These are phyloP conservation scores for Chloris gayana DNA, from an alignment of 176 grass and related monocot genomes.

Conservation along the genomic window DNA sequence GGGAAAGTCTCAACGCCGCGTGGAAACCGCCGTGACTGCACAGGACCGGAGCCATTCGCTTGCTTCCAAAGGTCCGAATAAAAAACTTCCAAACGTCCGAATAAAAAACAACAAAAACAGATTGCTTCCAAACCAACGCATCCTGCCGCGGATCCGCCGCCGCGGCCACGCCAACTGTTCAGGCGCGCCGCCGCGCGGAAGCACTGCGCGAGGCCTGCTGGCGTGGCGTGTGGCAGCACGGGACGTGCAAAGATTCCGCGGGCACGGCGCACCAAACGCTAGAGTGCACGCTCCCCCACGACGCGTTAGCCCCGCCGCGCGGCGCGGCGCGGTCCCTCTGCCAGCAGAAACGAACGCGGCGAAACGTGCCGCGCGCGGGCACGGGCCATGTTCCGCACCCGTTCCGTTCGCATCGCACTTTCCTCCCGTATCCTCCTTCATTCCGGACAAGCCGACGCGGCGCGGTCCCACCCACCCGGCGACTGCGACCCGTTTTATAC, in stretches of 20 bases:
- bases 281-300: slow-evolving; percentile 36
- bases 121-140: background rate
- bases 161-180: background rate
- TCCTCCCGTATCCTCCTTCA: background rate
- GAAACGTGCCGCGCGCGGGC: background rate
- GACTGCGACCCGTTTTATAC: background rate
- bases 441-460: background rate
- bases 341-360: background rate
- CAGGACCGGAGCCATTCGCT: background rate
- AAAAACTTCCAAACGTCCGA: background rate
- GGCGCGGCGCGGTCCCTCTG: background rate
- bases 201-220: background rate
- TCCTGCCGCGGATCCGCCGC: background rate
- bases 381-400: background rate
- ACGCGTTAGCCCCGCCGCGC: background rate
- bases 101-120: background rate
- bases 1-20: background rate
- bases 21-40: background rate
- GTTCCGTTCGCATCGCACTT: background rate
- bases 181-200: background rate
- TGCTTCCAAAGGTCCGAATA: background rate
- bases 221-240: slow-evolving; percentile 4
- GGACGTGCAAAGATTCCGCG: slow-evolving; percentile 40
- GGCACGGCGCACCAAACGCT: background rate
- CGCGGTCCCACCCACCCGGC: background rate